phyloP scores from a whole-genome alignment of 352 stramenopile genomes.

The Phytopythium cucurbitacearum region DNA sequence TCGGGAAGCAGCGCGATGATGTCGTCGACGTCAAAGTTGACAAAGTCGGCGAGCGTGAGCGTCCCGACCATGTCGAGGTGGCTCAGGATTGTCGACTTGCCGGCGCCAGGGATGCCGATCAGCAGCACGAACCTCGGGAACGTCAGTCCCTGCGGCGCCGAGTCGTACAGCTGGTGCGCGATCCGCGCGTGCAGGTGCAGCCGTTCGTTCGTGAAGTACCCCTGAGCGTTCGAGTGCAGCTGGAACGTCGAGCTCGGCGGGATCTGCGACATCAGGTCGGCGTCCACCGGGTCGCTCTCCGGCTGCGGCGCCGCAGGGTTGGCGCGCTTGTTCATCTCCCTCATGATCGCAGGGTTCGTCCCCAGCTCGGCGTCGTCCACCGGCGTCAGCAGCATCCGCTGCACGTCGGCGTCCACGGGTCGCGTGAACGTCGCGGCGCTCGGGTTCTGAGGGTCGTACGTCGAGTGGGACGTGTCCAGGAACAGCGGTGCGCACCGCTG shows the following conservation, averaged over 20 bases:
- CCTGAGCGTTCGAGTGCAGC: slow-evolving; percentile 51
- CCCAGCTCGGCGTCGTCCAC: slow-evolving; percentile 18
- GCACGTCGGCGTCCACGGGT: slow-evolving; percentile 44
- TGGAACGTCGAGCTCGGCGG: slow-evolving; percentile 52
- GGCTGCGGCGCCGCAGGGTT: slow-evolving; percentile 14
- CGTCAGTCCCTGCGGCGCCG: slow-evolving; percentile 43
- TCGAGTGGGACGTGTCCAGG: slow-evolving; percentile 58
- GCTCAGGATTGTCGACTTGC: slow-evolving; percentile 74
- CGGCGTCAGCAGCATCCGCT: slow-evolving; percentile 29
- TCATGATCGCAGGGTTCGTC: slow-evolving; percentile 22
- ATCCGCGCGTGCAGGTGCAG: slow-evolving; percentile 69
- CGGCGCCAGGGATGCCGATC: slow-evolving; percentile 58
- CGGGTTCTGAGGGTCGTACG: slow-evolving; percentile 36
- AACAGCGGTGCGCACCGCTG: slow-evolving; percentile 60
- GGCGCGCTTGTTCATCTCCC: slow-evolving; percentile 31
- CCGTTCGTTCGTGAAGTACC: slow-evolving; percentile 56
- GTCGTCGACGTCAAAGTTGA: slow-evolving; percentile 83
- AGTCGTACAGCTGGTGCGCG: slow-evolving; percentile 62
- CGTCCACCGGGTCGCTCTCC: slow-evolving; percentile 40
- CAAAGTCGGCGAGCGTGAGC: slow-evolving; percentile 70
- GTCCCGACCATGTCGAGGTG: slow-evolving; percentile 65
- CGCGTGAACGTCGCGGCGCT: slow-evolving; percentile 47
- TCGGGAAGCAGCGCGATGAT: slow-evolving; percentile 72
- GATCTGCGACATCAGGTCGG: slow-evolving; percentile 27
- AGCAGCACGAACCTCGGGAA: slow-evolving; percentile 67